Evolutionary conservation across 768 basidiomycete species (phyloP), one percentile per base, ranked within the genome.

Genomic region (Leccinum disarticulatum): DNA sequence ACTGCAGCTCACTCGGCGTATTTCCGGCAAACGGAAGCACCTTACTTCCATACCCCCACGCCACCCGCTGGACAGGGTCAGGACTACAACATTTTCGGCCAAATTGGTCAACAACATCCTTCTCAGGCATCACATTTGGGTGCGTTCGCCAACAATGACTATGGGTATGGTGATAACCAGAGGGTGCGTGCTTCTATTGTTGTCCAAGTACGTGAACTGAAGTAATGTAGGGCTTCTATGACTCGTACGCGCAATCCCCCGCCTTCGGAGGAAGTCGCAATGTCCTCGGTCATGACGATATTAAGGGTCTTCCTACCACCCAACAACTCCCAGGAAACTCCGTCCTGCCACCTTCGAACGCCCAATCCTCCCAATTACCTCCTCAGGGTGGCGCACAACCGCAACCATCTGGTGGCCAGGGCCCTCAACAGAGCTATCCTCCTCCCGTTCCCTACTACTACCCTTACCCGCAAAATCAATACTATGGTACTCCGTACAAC

Each of bases 11-110:
- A 89, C 64, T 81, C 74, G 9, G 62, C 68, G 0, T 91, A 90
- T 68, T 90, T 88, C 79, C 81, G 89, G 55, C 87, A 88, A 67
- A 79, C 80, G 11, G 87, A 90, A 8, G 71, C 80, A 3, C 87
- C 87, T 5, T 91, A 90, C 73, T 90, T 89, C 80, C 88, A 92
- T 67, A 80, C 87, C 0, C 83, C 88, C 8, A 92, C 91, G 3
- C 91, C 90, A 22, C 89, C 90, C 57, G 85, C 83, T 17, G 74
- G 75, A 28, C 87, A 87, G 66, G 75, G 77, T 17, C 89, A 90
- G 61, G 80, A 83, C 41, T 73, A 86, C 53, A 86, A 77, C 65
- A 80, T 84, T 46, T 90, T 91, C 66, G 85, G 87, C n/a, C 86
- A 87, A 71, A 79, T 84, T 19, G 72, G 68, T 6, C 81, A 79